Base-by-base conservation (phyloP, 2,329 filamentous ascomycete species). In the Fusarium piperis region DNA sequence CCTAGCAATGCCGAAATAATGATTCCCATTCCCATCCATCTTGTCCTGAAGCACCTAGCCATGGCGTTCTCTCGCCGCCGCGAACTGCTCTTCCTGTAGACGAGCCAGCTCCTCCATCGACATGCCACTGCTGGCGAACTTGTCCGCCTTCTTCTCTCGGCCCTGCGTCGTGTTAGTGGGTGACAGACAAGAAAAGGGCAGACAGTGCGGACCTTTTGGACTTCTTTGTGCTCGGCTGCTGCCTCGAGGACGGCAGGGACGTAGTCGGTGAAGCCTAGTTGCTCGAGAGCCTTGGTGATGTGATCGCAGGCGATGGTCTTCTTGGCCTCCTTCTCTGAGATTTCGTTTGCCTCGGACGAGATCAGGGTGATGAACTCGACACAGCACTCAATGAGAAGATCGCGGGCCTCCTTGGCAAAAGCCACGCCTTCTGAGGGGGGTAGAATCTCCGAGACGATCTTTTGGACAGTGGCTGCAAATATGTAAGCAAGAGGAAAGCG, bases 281-380 rank as follows among this genome's bases (percentile, higher is more conserved):
- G 93, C 76, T 95, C 93, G 44, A 99, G 88, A 1, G 96, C 96
- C 79, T 95, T 95, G 78, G 95, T 97, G 77, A 99, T 97, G 84
- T 99, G 96, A 78, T 99, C 96, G 81, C 94, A 97, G 13, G 95
- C 95, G 76, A 99, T 99, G 5, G 96, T 99, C 88, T 99, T 99
- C 86, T 99, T 99, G 56, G 95, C 94, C 79, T 99, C 96, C 82
- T 97, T 97, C 81, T 99, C 96, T 13, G 95, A 97, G 72, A 99
- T 99, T 78, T 99, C 96, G 82, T 99, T 99, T 70, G 96, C 96
- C 84, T 99, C 95, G 53, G 94, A 97, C n/a, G 95, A 98, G 76
- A 99, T 93, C 78, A 99, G 90, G 18, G 96, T 98, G 82, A 99
- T 98, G 82, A 99, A 99, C 82, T 99, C 96, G 78, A 99, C 95